phyloP scores from a whole-genome alignment of 441 rosid species.

The Capsella rubella region DNA sequence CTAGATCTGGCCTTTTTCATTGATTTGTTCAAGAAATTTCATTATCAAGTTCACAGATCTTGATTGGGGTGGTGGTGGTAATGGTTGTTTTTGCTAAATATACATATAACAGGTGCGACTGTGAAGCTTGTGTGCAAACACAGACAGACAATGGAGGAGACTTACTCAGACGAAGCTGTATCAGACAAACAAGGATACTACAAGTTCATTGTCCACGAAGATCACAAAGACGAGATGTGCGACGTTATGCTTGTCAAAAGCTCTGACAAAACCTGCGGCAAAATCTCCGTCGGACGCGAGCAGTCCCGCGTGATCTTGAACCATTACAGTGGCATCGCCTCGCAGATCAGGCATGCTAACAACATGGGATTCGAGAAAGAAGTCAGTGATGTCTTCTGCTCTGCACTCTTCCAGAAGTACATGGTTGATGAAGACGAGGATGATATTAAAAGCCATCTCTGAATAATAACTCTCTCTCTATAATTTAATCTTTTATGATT shows the following conservation, averaged over 20 bases:
- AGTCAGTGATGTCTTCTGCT: conserved; percentile 33
- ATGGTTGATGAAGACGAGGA: conserved; percentile 38
- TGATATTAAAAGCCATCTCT: conserved; percentile 4
- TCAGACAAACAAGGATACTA: conserved; percentile 74
- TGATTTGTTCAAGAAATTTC: too few relatives aligned
- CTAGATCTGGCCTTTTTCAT: too few relatives aligned
- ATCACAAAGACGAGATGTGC: conserved; percentile 59
- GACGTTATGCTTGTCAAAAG: conserved; percentile 43
- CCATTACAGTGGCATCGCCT: conserved; percentile 42
- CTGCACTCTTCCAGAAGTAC: conserved; percentile 41
- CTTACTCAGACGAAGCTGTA: conserved; percentile 53
- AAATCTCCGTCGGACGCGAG: conserved; percentile 39
- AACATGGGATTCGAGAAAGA: conserved; percentile 49
- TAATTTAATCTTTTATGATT: neutral
- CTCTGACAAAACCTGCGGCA: conserved; percentile 17
- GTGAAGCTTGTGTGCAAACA: conserved; percentile 70
- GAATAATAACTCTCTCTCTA: neutral
- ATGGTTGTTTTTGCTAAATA: neutral
- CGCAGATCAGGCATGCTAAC: conserved; percentile 40
- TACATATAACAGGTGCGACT: conserved; percentile 59
- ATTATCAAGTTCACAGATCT: neutral
- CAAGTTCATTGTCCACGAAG: conserved; percentile 65
- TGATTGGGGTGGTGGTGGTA: neutral
- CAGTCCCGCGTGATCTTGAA: conserved; percentile 45
- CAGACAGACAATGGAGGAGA: conserved; percentile 56